Conservation (phyloP, 192 early-diverging fungal species). For the Podila verticillata region DNA sequence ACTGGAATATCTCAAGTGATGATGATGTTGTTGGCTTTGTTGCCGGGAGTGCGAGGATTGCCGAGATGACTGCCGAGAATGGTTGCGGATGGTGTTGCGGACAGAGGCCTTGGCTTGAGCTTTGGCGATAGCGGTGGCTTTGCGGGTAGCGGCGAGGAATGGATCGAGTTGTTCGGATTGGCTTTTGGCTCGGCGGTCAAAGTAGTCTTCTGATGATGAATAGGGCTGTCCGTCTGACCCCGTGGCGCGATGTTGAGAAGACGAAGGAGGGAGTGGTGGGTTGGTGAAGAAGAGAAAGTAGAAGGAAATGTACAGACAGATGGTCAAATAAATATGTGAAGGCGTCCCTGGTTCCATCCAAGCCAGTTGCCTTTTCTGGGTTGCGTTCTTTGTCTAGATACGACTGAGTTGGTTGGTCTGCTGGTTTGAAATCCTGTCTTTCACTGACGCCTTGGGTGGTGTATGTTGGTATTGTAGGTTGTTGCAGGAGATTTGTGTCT, state of each 20-base stretch:
- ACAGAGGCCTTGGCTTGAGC: constrained; percentile 30
- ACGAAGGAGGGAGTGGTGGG: background rate
- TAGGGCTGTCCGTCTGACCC: constrained; percentile 1
- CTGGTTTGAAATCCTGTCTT: background rate
- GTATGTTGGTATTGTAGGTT: background rate
- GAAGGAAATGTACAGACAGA: constrained; percentile 53
- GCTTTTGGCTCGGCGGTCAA: constrained; percentile 32
- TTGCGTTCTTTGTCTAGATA: background rate
- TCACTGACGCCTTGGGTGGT: background rate
- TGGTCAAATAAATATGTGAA: constrained; percentile 49
- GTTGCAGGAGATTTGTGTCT: background rate
- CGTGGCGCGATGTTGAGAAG: background rate
- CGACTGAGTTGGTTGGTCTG: background rate
- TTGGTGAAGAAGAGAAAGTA: constrained; percentile 51
- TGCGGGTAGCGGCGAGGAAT: constrained; percentile 35
- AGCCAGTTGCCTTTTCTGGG: background rate
- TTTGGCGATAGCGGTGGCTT: constrained; percentile 36
- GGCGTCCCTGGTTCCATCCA: constrained; percentile 49
- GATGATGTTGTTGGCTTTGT: background rate
- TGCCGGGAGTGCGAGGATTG: background rate
- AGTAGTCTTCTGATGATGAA: constrained; percentile 4
- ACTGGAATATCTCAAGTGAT: too few relatives aligned
- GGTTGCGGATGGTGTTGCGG: constrained; percentile 17
- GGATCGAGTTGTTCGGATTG: constrained; percentile 48
- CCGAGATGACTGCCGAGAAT: constrained; percentile 7